These are phyloP conservation scores for Eucalyptus fibrosa DNA, from an alignment of 345 rosid genomes.

Conservation along the genomic window DNA sequence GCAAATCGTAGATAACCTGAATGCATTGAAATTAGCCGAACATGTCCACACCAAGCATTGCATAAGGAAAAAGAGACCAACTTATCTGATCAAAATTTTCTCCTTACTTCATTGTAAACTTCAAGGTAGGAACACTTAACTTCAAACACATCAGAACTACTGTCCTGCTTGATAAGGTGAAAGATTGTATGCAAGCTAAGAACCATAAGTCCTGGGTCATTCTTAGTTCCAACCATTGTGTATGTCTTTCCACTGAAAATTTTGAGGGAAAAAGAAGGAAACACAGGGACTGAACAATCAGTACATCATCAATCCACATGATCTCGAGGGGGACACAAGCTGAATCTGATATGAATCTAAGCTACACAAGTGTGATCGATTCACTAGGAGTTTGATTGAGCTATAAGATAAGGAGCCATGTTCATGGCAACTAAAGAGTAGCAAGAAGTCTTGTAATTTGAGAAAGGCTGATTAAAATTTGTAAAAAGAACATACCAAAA, in stretches of 20 bases:
- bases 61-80: neutral
- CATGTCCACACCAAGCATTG: neutral
- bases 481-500: neutral
- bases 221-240: conserved; percentile 83
- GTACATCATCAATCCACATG: neutral
- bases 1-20: conserved; percentile 92
- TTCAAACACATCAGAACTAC: conserved; percentile 62
- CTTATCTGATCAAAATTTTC: neutral
- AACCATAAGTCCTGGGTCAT: conserved; percentile 98
- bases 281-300: neutral
- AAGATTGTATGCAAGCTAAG: conserved; percentile 84
- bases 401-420: neutral
- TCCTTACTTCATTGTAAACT: conserved; percentile 85
- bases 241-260: conserved; percentile 78
- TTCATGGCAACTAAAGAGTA: neutral
- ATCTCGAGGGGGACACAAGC: neutral
- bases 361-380: neutral
- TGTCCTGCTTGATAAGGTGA: conserved; percentile 55
- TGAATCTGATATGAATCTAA: neutral
- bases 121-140: conserved; percentile 91
- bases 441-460: neutral
- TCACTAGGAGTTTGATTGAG: neutral
- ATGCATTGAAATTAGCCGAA: neutral
- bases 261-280: neutral
- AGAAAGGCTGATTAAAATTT: neutral